phyloP scores from a whole-genome alignment of 176 grass and related monocot genomes.

The Poa pratensis region DNA sequence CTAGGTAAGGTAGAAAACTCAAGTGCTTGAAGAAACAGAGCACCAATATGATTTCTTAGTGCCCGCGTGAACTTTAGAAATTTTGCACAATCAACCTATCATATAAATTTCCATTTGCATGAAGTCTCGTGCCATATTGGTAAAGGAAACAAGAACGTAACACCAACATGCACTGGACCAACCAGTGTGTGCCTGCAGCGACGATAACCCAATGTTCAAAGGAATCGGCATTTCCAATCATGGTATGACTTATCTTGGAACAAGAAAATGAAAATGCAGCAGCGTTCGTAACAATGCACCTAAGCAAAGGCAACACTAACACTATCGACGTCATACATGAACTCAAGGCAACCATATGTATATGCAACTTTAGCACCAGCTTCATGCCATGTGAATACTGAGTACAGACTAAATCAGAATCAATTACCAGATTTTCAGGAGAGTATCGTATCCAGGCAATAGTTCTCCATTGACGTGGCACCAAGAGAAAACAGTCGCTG shows the following conservation, averaged over 20 bases:
- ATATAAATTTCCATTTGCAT: not conserved
- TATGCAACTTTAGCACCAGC: not conserved
- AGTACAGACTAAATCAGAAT: conserved; percentile 25
- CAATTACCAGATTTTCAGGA: conserved; percentile 84
- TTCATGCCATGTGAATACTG: conserved; percentile 24
- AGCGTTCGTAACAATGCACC: not conserved
- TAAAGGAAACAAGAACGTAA: not conserved
- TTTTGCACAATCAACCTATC: not conserved
- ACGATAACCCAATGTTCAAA: conserved; percentile 10
- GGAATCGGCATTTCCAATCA: not conserved
- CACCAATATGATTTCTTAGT: conserved; percentile 2
- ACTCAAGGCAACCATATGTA: not conserved
- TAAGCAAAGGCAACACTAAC: conserved; percentile 28
- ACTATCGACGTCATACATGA: conserved; percentile 29
- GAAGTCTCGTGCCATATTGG: not conserved
- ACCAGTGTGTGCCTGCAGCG: not conserved
- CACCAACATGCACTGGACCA: not conserved
- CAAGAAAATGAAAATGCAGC: not conserved
- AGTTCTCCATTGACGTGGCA: conserved; percentile 68
- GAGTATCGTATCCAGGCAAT: conserved; percentile 76
- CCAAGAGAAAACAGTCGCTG: conserved; percentile 71
- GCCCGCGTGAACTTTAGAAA: not conserved
- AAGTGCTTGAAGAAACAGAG: conserved; percentile 15
- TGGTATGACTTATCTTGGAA: conserved; percentile 4
- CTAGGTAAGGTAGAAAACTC: not conserved